phyloP scores from a whole-genome alignment of 768 basidiomycete species.

The Pleurotus giganteus region DNA sequence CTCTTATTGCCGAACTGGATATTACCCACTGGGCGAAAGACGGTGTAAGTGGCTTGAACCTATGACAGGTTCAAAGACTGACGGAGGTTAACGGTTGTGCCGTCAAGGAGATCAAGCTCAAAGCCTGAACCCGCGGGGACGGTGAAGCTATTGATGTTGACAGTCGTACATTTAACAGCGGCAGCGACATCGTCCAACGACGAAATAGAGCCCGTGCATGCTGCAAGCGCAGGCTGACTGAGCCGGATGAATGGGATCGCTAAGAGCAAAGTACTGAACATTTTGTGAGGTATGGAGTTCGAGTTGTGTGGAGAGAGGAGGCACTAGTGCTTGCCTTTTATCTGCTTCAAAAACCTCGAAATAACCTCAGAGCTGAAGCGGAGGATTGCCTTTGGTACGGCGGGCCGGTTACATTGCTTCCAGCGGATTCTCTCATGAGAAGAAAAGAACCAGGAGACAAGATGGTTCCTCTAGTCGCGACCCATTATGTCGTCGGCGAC shows the following conservation, averaged over 20 bases:
- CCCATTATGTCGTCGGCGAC: too few relatives aligned
- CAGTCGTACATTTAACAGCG: conserved; percentile 55
- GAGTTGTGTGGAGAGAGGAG: too few relatives aligned
- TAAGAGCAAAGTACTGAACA: too few relatives aligned
- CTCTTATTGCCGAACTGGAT: conserved; percentile 50
- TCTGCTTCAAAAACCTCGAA: too few relatives aligned
- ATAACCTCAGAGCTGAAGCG: too few relatives aligned
- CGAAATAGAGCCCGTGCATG: conserved; percentile 53
- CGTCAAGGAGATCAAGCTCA: conserved; percentile 40
- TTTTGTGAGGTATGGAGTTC: too few relatives aligned
- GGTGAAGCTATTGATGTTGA: conserved; percentile 55
- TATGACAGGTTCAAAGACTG: conserved; percentile 19
- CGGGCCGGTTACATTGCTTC: too few relatives aligned
- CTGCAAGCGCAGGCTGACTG: conserved; percentile 17
- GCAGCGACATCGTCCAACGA: conserved; percentile 45
- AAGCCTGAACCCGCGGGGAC: conserved; percentile 55
- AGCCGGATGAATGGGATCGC: conserved; percentile 15
- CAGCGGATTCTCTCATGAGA: too few relatives aligned
- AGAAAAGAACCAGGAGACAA: too few relatives aligned
- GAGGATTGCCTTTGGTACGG: too few relatives aligned
- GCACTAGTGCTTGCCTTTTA: too few relatives aligned
- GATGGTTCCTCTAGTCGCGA: too few relatives aligned
- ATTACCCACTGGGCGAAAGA: conserved; percentile 43
- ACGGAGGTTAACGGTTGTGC: conserved; percentile 61
- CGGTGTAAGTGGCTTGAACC: background rate